Evolutionary conservation across 176 grass and related monocot species (phyloP), one percentile per base, ranked within the genome.

Genomic region (Tillandsia fasciculata): DNA sequence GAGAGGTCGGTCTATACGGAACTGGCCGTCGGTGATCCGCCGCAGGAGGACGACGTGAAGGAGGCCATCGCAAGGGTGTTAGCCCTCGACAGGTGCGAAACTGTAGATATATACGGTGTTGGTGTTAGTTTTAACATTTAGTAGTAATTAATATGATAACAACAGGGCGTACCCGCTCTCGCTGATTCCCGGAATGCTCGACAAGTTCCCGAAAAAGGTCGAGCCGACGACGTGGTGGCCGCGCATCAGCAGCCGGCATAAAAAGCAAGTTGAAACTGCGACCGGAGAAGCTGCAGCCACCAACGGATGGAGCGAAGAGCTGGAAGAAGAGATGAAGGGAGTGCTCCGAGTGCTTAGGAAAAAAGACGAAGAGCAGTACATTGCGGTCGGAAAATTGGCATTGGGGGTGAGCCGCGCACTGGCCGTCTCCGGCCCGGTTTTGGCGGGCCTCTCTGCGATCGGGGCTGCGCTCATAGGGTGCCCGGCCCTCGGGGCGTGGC

Each of bases 311-410:
- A 82, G 7, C 69, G 2, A 66, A 64, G 73, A 82, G 50, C 64
- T 82, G 9, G 73, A 82, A 47, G 80, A 82, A 64, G 49, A 74
- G 69, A 58, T 82, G 80, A 76, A 3, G 9, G 73, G 80, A 54
- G 49, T 72, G 3, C 50, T 48, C 3, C 65, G 70, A 49, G 73
- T 76, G 11, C 73, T 77, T 12, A 82, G 65, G 24, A 59, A 26
- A 28, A 82, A 82, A 71, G 80, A 82, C 22, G 73, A 77, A 48
- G 51, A 74, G 24, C 28, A 54, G 2, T 82, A 76, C 52, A 2
- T 75, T 6, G 28, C 42, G 2, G 15, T 70, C 42, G 66, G 65
- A 1, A 75, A 75, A 2, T 51, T 82, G 53, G 67, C 51, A 9
- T 50, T 71, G 13, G 17, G 49, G 12, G 17, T 67, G 26, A 82